Conservation (phyloP, 2,329 filamentous ascomycete species). For the Colletotrichum tropicale region DNA sequence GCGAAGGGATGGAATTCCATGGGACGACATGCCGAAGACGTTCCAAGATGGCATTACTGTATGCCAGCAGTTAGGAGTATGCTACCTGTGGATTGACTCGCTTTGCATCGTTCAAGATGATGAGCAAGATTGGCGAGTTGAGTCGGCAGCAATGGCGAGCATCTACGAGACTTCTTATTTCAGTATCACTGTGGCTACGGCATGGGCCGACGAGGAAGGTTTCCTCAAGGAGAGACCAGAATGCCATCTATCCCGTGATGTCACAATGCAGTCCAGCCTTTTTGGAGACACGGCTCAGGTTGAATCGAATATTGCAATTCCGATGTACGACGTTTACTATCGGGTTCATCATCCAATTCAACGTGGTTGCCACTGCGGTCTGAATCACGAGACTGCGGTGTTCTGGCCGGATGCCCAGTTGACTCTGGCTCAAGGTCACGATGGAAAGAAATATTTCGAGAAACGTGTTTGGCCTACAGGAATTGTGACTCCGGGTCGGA, state of each 20-base stretch:
- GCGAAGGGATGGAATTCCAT: background rate
- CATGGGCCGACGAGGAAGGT: too few species aligned
- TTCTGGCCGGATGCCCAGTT: background rate
- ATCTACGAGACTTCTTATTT: too few species aligned
- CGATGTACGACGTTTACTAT: background rate
- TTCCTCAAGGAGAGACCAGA: too few species aligned
- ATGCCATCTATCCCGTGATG: too few species aligned
- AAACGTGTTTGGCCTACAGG: background rate
- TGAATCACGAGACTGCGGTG: background rate
- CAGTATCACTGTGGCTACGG: too few species aligned
- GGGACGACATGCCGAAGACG: background rate
- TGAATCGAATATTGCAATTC: background rate
- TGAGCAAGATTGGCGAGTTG: too few species aligned
- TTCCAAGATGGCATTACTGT: constrained; percentile 24
- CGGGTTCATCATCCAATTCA: background rate
- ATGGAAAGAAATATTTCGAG: background rate
- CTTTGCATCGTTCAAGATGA: too few species aligned
- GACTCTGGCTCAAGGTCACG: too few species aligned
- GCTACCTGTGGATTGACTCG: constrained; percentile 28
- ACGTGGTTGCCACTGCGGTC: background rate
- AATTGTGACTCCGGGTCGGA: background rate
- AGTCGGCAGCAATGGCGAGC: too few species aligned
- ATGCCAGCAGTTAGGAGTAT: constrained; percentile 7
- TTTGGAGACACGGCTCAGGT: background rate
- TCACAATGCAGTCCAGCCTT: background rate